phyloP scores from a whole-genome alignment of 805 yeast genomes.

The Yamadazyma sp. region DNA sequence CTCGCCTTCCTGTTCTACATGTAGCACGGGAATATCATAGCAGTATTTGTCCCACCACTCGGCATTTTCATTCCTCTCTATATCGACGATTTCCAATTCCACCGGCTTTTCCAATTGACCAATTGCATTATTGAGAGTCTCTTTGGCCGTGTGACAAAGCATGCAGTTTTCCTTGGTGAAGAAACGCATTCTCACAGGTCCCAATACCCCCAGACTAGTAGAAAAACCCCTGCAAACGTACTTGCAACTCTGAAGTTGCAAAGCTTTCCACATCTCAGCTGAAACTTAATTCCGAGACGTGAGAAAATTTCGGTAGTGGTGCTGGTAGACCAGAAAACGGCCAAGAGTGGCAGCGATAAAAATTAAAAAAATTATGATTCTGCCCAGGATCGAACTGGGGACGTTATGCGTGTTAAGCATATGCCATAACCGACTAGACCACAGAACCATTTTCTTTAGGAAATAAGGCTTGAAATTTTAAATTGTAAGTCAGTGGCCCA shows the following conservation, averaged over 20 bases:
- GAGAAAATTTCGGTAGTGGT: no score
- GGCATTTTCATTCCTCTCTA: conserved; percentile 56
- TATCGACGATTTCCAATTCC: conserved; percentile 50
- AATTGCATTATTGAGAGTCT: conserved; percentile 45
- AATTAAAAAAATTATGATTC: conserved; percentile 60
- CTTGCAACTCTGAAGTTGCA: no score
- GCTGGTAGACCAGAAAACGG: background rate
- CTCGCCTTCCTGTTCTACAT: conserved; percentile 49
- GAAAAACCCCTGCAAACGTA: no score
- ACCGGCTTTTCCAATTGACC: conserved; percentile 26
- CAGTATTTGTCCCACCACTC: conserved; percentile 72
- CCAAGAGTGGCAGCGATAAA: background rate
- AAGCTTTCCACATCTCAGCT: background rate
- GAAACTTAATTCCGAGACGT: no score
- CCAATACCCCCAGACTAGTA: no score
- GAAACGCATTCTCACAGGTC: conserved; percentile 36
- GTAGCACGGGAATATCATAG: conserved; percentile 78
- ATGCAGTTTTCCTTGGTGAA: conserved; percentile 71
- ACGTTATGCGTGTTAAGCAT: conserved; percentile 99
- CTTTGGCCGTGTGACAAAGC: conserved; percentile 65
- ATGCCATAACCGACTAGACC: conserved; percentile 99
- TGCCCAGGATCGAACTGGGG: conserved; percentile 99
- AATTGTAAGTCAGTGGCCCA: no score
- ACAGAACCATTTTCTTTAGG: conserved; percentile 39
- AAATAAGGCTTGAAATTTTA: no score